These are phyloP conservation scores for Fusarium longipes DNA, from an alignment of 2,329 filamentous ascomycete genomes.

Conservation along the genomic window DNA sequence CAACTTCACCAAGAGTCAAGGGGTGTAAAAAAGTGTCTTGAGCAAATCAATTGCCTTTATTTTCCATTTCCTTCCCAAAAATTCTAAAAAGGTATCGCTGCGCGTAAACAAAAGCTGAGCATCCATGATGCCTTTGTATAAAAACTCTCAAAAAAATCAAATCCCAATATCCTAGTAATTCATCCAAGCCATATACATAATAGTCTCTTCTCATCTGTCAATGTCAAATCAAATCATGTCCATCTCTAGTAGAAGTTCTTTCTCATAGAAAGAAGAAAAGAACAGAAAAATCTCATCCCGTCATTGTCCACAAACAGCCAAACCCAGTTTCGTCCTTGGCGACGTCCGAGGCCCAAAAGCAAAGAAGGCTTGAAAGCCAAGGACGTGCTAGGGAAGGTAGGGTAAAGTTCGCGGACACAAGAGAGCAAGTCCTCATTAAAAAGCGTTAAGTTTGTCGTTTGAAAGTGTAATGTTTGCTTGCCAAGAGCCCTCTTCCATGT, in stretches of 20 bases:
- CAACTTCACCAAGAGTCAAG: background rate
- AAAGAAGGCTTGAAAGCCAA: constrained; percentile 15
- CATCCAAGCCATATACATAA: constrained; percentile 35
- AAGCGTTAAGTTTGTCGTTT: constrained; percentile 36
- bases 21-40: background rate
- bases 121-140: constrained; percentile 23
- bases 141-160: constrained; percentile 5
- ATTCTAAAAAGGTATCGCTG: constrained; percentile 41
- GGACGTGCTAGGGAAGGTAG: background rate
- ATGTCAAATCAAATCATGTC: constrained; percentile 34
- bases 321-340: constrained; percentile 8
- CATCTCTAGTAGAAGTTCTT: constrained; percentile 33
- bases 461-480: constrained; percentile 31
- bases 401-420: constrained; percentile 9
- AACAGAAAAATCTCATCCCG: constrained; percentile 7
- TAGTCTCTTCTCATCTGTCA: constrained; percentile 19
- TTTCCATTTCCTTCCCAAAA: background rate
- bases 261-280: constrained; percentile 9
- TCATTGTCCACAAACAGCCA: constrained; percentile 8
- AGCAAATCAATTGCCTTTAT: constrained; percentile 19
- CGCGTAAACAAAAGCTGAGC: constrained; percentile 23
- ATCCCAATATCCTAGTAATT: constrained; percentile 25
- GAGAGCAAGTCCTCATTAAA: constrained; percentile 44
- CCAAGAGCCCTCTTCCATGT: constrained; percentile 32
- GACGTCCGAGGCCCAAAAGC: background rate